Evolutionary conservation across 257 asterid genomes (phyloP), one percentile per base, ranked within the genome.

Genomic region (Lycium barbarum): DNA sequence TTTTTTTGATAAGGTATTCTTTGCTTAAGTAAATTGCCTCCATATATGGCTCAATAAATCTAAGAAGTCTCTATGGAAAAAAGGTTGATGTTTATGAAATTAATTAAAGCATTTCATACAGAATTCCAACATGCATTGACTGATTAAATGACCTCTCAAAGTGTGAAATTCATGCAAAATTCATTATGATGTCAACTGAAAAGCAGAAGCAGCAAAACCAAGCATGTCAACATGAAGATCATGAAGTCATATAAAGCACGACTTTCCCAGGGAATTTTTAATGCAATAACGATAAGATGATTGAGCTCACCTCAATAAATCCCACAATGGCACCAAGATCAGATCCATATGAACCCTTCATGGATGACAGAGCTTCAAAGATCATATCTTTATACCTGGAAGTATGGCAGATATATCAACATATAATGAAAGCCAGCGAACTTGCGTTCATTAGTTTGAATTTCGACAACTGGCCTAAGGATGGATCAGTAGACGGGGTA

Each of bases 301-400:
- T 63, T 0, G n/a, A 22, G 7, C 93, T 84, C 76, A 93, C 97
- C 97, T 93, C 91, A 84, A 93, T 89, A 79, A 86, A 91, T 71
- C 87, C 87, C 67, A 84, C 45, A 86, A 93, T 90, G 68, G 90
- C 87, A 66, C 86, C 86, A 86, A 88, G 36, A 55, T 90, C 93
- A 78, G 91, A 88, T 88, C 94, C 97, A 84, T 53, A 84, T 84
- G 86, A 83, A 79, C 86, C 90, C 67, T 90, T 88, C 86, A 90
- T 51, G 86, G 89, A 83, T 80, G 91, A 79, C 81, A 93, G 79
- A 80, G 97, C 97, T 84, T 91, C 95, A 84, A 91, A 84, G 67
- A 93, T 90, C 97, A 90, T 82, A 33, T 80, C 78, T 65, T 45
- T 47, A 84, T 89, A 87, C 81, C 97, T 93, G 90, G 83, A 67